A percentile compares a stretch with the other conserved stretches of the same genome.
phyloP scores from a whole-genome alignment of 2,329 filamentous ascomycete species.

The Fusarium sp. region DNA sequence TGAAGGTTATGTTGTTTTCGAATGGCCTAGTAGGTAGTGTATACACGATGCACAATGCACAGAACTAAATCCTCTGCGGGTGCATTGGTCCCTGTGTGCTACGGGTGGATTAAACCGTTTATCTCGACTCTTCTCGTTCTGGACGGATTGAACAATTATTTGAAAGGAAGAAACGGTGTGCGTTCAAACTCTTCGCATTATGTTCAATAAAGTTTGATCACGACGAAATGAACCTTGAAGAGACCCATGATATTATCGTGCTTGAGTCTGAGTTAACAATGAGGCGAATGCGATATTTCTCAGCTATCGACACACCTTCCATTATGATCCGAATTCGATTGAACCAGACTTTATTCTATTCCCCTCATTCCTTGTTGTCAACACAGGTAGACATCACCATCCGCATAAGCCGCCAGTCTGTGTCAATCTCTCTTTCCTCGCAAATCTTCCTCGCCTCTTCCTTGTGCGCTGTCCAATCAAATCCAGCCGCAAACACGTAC shows the following conservation, averaged over 20 bases:
- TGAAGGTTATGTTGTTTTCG: background rate
- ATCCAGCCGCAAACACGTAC: background rate
- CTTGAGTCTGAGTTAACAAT: background rate
- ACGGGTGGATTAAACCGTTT: fast-evolving
- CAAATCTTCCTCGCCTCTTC: background rate
- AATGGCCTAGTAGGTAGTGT: background rate
- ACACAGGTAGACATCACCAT: background rate
- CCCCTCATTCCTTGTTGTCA: background rate
- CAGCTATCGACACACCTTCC: background rate
- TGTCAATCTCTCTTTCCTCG: background rate
- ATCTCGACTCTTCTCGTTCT: too few species aligned
- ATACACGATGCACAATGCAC: background rate
- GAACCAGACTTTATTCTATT: fast-evolving
- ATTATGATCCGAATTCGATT: background rate
- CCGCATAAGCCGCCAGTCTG: background rate
- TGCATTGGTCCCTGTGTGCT: background rate
- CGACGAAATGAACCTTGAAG: background rate
- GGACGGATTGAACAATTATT: too few species aligned
- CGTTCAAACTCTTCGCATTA: background rate
- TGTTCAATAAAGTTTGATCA: background rate
- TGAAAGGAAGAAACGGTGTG: background rate
- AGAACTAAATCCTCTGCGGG: background rate
- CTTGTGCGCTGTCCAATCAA: background rate
- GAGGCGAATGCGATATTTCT: too few species aligned
- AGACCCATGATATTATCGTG: too few species aligned